Evolutionary conservation across 148 eudicot species (phyloP).

Genomic region (Bassia scoparia): DNA sequence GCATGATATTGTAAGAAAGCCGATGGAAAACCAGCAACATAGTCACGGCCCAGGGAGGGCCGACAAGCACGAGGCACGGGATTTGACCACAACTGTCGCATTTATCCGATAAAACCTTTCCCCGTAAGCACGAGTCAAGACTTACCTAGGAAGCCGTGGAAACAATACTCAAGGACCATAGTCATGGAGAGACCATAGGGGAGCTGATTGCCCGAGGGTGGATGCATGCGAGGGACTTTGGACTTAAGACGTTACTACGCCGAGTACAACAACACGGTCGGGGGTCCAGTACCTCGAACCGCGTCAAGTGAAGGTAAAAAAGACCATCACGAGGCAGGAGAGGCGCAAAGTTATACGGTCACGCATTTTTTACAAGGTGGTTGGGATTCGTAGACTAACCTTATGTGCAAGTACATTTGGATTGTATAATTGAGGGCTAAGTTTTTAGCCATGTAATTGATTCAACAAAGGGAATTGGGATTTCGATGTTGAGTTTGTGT

Average conservation of each 20-base stretch:
- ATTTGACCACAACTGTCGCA: slow-evolving; percentile 53
- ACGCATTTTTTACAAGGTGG: slow-evolving; percentile 57
- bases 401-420: slow-evolving; percentile 28
- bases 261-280: slow-evolving; percentile 62
- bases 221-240: slow-evolving; percentile 46
- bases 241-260: slow-evolving; percentile 56
- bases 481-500: not conserved
- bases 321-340: slow-evolving; percentile 39
- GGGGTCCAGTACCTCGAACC: slow-evolving; percentile 35
- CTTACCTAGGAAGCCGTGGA: slow-evolving; percentile 74
- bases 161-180: slow-evolving; percentile 60
- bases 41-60: slow-evolving; percentile 62
- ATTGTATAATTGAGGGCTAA: slow-evolving; percentile 23
- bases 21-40: slow-evolving; percentile 53
- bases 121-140: slow-evolving; percentile 37
- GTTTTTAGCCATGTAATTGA: not conserved
- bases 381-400: slow-evolving; percentile 31
- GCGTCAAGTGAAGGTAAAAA: slow-evolving; percentile 68
- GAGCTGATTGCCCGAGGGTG: slow-evolving; percentile 70
- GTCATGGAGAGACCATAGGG: slow-evolving; percentile 60
- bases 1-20: slow-evolving; percentile 46
- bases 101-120: slow-evolving; percentile 40
- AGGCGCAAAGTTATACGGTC: slow-evolving; percentile 48
- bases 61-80: slow-evolving; percentile 51
- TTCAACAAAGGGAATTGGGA: not conserved